Conservation (phyloP, 129 eudicot genomes). For the Ambrosia trifida region DNA sequence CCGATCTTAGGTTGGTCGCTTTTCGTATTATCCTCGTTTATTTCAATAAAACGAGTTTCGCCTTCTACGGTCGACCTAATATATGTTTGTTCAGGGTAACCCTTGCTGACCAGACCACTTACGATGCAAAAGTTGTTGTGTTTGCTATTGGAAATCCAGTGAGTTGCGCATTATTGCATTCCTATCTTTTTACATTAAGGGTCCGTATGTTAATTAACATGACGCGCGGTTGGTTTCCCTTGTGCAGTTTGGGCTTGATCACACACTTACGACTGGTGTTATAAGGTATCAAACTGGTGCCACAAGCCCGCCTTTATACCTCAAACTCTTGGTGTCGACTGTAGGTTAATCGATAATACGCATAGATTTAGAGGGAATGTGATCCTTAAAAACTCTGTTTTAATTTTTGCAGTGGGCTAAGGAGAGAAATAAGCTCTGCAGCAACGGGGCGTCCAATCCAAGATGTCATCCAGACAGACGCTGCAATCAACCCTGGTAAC, state of each 20-base stretch:
- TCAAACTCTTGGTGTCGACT: no score
- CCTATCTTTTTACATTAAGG: background rate
- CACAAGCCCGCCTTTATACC: background rate
- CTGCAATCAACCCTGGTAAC: conserved; percentile 94
- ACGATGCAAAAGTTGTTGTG: conserved; percentile 80
- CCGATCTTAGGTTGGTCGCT: conserved; percentile 82
- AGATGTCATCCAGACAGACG: conserved; percentile 92
- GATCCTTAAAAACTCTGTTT: background rate
- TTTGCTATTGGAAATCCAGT: conserved; percentile 92
- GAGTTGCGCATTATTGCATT: conserved; percentile 27
- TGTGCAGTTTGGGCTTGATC: conserved; percentile 97
- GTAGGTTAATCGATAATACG: background rate
- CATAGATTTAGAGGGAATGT: background rate
- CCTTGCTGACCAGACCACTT: conserved; percentile 79
- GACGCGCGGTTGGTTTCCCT: background rate
- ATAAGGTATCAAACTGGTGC: conserved; percentile 54
- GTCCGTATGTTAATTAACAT: background rate
- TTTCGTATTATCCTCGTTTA: conserved; percentile 6
- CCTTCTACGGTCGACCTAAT: conserved; percentile 2
- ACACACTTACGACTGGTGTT: conserved; percentile 92
- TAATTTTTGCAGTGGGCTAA: conserved; percentile 60
- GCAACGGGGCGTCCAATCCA: conserved; percentile 92
- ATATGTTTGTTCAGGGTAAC: conserved; percentile 66
- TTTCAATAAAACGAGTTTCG: background rate
- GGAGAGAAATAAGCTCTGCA: conserved; percentile 94